Evolutionary conservation across 768 basidiomycete species (phyloP), one percentile per base, ranked within the genome.

Genomic region (Gymnopilus junonius): DNA sequence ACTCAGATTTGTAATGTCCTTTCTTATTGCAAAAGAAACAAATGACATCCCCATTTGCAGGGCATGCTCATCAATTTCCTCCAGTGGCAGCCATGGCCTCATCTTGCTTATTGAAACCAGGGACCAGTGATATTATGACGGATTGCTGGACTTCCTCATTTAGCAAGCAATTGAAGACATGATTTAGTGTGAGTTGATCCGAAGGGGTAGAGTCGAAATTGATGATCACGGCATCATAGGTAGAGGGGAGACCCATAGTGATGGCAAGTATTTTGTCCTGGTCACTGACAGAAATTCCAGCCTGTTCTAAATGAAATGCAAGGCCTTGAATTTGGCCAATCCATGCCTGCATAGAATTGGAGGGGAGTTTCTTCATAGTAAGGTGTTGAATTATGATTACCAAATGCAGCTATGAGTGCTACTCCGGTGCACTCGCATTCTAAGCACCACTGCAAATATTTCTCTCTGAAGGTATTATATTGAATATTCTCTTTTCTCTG

Each of bases 181-280:
- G 53, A 1, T 75, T 58, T 42, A 77, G 55, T 0, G 70, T 72
- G 32, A 76, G 69, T 17, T 62, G 20, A 10, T 69, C 60, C 11
- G 73, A 51, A 12, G 68, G 63, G 14, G 68, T 71, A 1, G 70
- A 39, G 46, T 78, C 75, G 63, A 79, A 72, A 25, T 66, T 63
- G 35, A 76, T 71, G 45, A 77, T 65, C 45, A 78, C 56, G n/a
- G 67, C n/a, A 4, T 67, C 66, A 61, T 74, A 77, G 11, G 73
- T 43, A 8, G 54, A 11, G 8, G 67, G 67, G 20, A 76, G 68
- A 4, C 74, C 74, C 55, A 70, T 67, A 7, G 70, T 76, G 58
- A 74, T 63, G 2, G 68, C 67, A 4, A 74, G 40, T 55, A 75
- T 74, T 35, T 62, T 66, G 59, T 75, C 72, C 45, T 74, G 58